Evolutionary conservation across 192 early-diverging fungal species (phyloP), one percentile per base, ranked within the genome.

Genomic region (Kickxella alabastrina): DNA sequence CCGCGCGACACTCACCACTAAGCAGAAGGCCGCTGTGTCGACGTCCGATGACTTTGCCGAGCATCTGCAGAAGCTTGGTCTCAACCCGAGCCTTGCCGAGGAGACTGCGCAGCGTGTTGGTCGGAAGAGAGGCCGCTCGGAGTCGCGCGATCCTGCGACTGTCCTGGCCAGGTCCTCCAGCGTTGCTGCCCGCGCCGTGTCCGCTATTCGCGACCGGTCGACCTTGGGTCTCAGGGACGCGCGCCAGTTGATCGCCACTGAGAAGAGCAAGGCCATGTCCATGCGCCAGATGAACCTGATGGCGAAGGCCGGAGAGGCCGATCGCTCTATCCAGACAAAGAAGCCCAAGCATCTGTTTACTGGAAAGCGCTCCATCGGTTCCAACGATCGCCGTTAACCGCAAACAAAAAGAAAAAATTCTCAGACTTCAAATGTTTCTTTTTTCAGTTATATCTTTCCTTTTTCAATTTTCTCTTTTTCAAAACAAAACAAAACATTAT

Each of bases 341-440:
- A 91, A 87, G 87, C 97, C 97, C 39, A 97, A 95, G 79, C 97
- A 99, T 68, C 81, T 99, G 84, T 97, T 95, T 65, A 72, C 87
- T 19, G 90, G 91, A 56, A 98, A 98, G 81, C 83, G 88, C 52
- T 79, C 80, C 39, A 82, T 83, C 34, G 91, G 90, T 47, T 83
- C 86, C 43, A 83, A 80, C 58, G 88, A 91, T 70, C 85, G 85
- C 54, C 84, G 91, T 70, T 93, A 87, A 78, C 60, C 27, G 4
- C 15, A 45, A 14, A 12, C 46, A 42, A 48, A 35, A 12, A 24
- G 8, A 10, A 53, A 43, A 22, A 54, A 9, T 21, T 32, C 31
- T 40, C 39, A 12, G 56, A 40, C 56, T 65, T 36, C 41, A n/a
- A n/a, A 34, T 44, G 19, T 50, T 21, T 43, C 13, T 23, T 25